Percentiles rank a stretch among this genome's conserved stretches.
Evolutionary conservation across 306 rosid species (phyloP).

Genomic region (Astragalus membranaceus): DNA sequence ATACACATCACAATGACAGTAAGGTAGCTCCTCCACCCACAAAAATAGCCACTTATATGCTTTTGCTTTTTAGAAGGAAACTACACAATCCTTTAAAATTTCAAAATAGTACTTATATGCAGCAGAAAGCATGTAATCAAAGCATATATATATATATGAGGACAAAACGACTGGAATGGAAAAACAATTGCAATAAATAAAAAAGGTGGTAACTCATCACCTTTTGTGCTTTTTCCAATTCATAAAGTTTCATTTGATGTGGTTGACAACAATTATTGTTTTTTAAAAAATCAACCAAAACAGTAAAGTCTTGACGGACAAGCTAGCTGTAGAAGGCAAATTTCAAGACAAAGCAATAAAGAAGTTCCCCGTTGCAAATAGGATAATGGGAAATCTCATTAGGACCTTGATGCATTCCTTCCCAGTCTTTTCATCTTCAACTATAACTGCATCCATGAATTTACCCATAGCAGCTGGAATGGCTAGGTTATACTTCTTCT

Average conservation of each 20-base stretch:
- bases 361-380: neutral
- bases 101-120: neutral
- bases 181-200: neutral
- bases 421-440: conserved; percentile 94
- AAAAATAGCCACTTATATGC: neutral
- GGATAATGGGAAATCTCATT: conserved; percentile 12
- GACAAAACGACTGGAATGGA: neutral
- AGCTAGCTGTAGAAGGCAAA: conserved; percentile 1
- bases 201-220: neutral
- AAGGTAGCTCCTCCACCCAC: neutral
- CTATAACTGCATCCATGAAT: conserved; percentile 99
- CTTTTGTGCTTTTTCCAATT: neutral
- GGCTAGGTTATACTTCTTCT: conserved; percentile 90
- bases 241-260: neutral
- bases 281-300: neutral
- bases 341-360: neutral
- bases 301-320: neutral
- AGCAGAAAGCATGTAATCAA: neutral
- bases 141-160: no score
- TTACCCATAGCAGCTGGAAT: conserved; percentile 99
- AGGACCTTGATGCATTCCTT: conserved; percentile 98
- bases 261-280: neutral
- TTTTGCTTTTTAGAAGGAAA: neutral
- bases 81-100: neutral
- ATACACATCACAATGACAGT: conserved; percentile 9